Evolutionary conservation across 1,284 basidiomycete species (phyloP).

Genomic region (Puccinia novopanici): DNA sequence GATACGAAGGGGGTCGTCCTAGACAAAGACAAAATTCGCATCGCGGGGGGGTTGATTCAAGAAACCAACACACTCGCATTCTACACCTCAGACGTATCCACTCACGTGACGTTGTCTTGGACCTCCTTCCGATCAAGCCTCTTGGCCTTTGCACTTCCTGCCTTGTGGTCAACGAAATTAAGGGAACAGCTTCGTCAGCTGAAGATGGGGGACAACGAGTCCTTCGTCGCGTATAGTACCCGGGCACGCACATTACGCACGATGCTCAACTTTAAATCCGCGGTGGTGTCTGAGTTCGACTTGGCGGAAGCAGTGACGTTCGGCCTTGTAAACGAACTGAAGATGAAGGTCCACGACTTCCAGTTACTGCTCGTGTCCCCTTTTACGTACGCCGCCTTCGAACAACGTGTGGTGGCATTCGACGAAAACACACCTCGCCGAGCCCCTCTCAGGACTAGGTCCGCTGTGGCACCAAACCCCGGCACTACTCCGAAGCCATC

Average conservation of each 20-base stretch:
- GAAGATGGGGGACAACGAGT: neutral
- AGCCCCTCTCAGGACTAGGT: neutral
- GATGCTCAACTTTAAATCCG: neutral
- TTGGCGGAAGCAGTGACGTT: neutral
- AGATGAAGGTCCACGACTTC: neutral
- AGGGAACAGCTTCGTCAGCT: neutral
- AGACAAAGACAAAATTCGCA: neutral
- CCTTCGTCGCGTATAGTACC: conserved; percentile 1
- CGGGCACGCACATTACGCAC: neutral
- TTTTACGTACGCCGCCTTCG: neutral
- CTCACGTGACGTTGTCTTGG: neutral
- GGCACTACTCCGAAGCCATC: too few relatives aligned
- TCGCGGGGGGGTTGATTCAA: neutral
- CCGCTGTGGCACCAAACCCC: too few relatives aligned
- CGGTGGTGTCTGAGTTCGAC: neutral
- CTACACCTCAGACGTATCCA: neutral
- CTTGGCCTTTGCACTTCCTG: neutral
- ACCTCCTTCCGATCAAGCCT: neutral
- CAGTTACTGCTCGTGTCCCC: neutral
- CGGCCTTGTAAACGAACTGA: neutral
- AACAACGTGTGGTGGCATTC: neutral
- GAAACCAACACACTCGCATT: too few relatives aligned
- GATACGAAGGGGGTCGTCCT: neutral
- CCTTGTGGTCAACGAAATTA: too few relatives aligned
- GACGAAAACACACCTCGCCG: neutral